phyloP scores from a whole-genome alignment of 345 rosid genomes.

The Conringia planisiliqua region DNA sequence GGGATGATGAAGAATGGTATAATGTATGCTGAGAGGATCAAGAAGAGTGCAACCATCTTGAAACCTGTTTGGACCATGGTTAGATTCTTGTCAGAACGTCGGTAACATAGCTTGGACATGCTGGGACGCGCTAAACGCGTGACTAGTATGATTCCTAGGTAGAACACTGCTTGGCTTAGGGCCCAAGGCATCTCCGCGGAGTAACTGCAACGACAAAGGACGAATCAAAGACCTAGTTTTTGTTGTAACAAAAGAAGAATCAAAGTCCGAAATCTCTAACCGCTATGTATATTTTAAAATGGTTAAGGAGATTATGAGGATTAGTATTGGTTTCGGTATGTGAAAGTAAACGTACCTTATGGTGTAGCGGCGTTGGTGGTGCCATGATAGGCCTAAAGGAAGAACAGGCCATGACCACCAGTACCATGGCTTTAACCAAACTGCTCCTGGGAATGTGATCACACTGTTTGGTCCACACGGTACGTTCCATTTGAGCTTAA shows the following conservation, averaged over 20 bases:
- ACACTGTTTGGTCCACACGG: constrained; percentile 97
- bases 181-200: constrained; percentile 69
- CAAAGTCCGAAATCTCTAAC: background rate
- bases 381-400: constrained; percentile 85
- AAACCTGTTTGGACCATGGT: constrained; percentile 50
- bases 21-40: constrained; percentile 70
- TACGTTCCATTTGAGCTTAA: constrained; percentile 78
- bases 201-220: constrained; percentile 43
- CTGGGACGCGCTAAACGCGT: constrained; percentile 64
- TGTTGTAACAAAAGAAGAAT: background rate
- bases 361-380: constrained; percentile 62
- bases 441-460: constrained; percentile 92
- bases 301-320: background rate
- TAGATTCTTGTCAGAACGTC: constrained; percentile 56
- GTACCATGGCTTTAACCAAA: constrained; percentile 98
- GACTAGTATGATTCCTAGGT: constrained; percentile 56
- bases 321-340: background rate
- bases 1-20: constrained; percentile 79
- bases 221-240: background rate
- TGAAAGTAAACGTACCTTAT: constrained; percentile 49
- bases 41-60: constrained; percentile 60
- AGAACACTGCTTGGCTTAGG: constrained; percentile 54
- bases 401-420: constrained; percentile 99
- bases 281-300: background rate
- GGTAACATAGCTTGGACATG: constrained; percentile 74